phyloP scores from a whole-genome alignment of 371 early-diverging fungal genomes.

The Aphelidium insulamus region DNA sequence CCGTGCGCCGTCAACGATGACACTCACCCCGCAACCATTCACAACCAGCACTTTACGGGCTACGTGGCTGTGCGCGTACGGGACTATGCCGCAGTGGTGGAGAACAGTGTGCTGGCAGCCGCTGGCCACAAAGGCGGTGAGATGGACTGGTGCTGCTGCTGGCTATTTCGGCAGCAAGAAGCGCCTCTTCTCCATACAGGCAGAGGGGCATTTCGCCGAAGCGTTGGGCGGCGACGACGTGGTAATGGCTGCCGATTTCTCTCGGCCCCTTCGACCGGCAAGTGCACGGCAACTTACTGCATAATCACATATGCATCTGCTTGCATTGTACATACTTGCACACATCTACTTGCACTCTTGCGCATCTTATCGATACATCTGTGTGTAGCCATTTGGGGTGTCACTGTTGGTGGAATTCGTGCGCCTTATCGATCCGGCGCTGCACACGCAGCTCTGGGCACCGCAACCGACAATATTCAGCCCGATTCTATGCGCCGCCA shows the following conservation, averaged over 20 bases:
- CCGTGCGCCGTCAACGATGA: too few species aligned
- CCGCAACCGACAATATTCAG: conserved; percentile 26
- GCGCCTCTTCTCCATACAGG: conserved; percentile 27
- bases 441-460: conserved; percentile 19
- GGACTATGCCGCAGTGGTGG: too few species aligned
- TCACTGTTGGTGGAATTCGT: conserved; percentile 30
- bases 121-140: too few species aligned
- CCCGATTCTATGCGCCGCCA: conserved; percentile 31
- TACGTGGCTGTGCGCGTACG: too few species aligned
- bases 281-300: too few species aligned
- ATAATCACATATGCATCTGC: conserved; percentile 2
- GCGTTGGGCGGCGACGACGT: conserved; percentile 28
- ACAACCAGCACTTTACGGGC: too few species aligned
- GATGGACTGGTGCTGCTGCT: too few species aligned
- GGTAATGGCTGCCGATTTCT: conserved; percentile 30
- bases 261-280: too few species aligned
- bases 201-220: conserved; percentile 29
- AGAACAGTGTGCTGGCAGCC: too few species aligned
- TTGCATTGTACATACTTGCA: background rate
- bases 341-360: too few species aligned
- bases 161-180: conserved; percentile 28
- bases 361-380: too few species aligned
- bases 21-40: too few species aligned
- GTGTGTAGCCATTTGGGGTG: conserved; percentile 24
- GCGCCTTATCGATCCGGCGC: conserved; percentile 28